Evolutionary conservation across 306 rosid genomes (phyloP), one percentile per base, ranked within the genome.

Genomic region (Lagenaria siceraria): DNA sequence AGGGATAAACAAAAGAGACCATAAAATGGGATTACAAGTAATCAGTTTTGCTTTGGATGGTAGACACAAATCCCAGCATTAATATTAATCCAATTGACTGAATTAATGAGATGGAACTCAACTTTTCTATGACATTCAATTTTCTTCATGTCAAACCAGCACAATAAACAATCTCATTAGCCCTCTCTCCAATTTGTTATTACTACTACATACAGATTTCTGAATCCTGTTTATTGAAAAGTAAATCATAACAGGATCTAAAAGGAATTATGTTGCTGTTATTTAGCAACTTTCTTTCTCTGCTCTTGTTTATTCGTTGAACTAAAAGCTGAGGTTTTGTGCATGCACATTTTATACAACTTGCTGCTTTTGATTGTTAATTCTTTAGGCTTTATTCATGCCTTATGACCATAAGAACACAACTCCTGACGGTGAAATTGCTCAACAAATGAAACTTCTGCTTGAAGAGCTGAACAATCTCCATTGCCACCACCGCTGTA

Each of bases 391-490:
- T 63, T 86, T 96, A 52, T 96, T 96, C 82, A 96, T 90, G 99
- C 99, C 99, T 14, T 96, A 96, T 48, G 99, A 96, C 84, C 99
- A 96, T 82, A 96, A 88, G 88, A 96, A 96, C 85, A 84, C 86
- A 48, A 96, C 96, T 24, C 99, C 96, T 36, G 89, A 77, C 69
- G 98, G 98, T 80, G 64, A 81, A 78, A 83, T 85, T 55, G 78
- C 87, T n/a, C 87, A 87, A 64, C 90, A 56, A 80, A 92, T 96
- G 98, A 92, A 88, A 78, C 79, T 82, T 31, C 75, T 96, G 89
- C 98, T 96, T 82, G 88, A 92, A 86, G 87, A 92, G 82, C 86
- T 96, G 83, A 92, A 90, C 83, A 73, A 46, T 54, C 93, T 84
- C 75, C 97, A 96, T 87, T 92, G 90, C 88, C 86, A 89, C 60